Evolutionary conservation across 208 protist genomes (phyloP).

Genomic region (Crithidia bombi): DNA sequence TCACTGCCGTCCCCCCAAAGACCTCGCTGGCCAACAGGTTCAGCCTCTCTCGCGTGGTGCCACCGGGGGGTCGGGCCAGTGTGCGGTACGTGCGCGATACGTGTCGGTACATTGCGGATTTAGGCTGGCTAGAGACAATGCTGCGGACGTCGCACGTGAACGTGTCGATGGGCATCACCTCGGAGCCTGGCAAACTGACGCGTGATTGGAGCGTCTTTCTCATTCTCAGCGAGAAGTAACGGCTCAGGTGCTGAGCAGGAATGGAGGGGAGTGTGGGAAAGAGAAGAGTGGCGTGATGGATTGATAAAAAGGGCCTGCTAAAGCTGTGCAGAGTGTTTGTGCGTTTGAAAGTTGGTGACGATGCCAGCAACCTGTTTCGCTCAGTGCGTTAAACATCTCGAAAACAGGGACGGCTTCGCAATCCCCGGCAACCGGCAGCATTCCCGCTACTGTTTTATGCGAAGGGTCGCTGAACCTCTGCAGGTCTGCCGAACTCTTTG

Average conservation of each 20-base stretch:
- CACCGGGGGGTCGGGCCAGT: constrained; percentile 17
- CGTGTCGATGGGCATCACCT: constrained; percentile 54
- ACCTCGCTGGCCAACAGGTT: not conserved
- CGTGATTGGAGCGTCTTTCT: constrained; percentile 49
- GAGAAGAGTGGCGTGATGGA: not conserved
- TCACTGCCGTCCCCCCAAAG: not conserved
- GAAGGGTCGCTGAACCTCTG: no score
- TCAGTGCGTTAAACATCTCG: no score
- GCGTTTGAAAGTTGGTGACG: no score
- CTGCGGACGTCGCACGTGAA: constrained; percentile 53
- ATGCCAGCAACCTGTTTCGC: no score
- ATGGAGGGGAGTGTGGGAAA: constrained; percentile 14
- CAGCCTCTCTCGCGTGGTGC: constrained; percentile 1
- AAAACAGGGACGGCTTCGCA: no score
- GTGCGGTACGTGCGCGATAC: constrained; percentile 14
- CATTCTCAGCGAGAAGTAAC: constrained; percentile 36
- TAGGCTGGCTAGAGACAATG: constrained; percentile 40
- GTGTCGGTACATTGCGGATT: constrained; percentile 16
- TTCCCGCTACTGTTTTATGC: no score
- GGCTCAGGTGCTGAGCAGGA: not conserved
- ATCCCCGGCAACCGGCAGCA: no score
- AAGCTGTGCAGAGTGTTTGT: no score
- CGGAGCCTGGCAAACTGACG: constrained; percentile 11
- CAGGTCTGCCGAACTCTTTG: no score
- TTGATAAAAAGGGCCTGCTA: no score